Base-by-base conservation (phyloP, 2,329 filamentous ascomycete genomes). In the Ceratocystis huliohia region DNA sequence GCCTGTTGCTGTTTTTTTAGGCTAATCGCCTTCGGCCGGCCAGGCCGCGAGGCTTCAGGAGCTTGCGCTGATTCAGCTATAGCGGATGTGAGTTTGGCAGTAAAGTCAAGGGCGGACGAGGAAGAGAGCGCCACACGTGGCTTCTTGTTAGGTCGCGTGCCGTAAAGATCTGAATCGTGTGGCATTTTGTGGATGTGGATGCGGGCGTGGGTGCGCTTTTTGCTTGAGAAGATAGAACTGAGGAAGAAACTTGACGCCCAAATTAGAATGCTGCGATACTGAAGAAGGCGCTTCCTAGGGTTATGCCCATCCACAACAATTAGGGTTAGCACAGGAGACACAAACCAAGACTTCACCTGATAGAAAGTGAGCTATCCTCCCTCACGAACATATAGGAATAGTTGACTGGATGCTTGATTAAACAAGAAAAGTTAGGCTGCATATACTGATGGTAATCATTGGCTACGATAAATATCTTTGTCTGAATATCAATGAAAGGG, bases 81-180 rank as follows among this genome's bases (percentile, higher is more conserved):
- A 66, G 96, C 84, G 59, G 87, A 89, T 71, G 88, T 88, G 69
- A 97, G 84, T 70, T 94, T 89, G 10, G 90, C 89, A n/a, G 88
- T 86, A 78, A 99, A 97, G 73, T 91, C 86, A 65, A 96, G 84
- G 57, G 85, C 87, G 63, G 84, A 85, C 20, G 85, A 87, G 20
- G 91, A 84, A 20, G 85, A 84, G 67, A 89, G 83, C 72, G 88
- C 85, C 72, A 85, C 86, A 73, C 82, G 82, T 70, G 83, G 81
- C 71, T 85, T 86, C 75, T 91, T 93, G 10, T 83, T 78, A 46
- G 85, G 84, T 65, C 84, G 83, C 64, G 87, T 82, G 72, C 91
- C 91, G 76, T 96, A 96, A 15, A 96, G 83, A 69, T 85, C 78
- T 7, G 83, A 81, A 70, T 91, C 86, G 74, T 84, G 82, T 13